Base-by-base conservation (phyloP, 2,329 filamentous ascomycete genomes). In the Pezicula neosporulosa region DNA sequence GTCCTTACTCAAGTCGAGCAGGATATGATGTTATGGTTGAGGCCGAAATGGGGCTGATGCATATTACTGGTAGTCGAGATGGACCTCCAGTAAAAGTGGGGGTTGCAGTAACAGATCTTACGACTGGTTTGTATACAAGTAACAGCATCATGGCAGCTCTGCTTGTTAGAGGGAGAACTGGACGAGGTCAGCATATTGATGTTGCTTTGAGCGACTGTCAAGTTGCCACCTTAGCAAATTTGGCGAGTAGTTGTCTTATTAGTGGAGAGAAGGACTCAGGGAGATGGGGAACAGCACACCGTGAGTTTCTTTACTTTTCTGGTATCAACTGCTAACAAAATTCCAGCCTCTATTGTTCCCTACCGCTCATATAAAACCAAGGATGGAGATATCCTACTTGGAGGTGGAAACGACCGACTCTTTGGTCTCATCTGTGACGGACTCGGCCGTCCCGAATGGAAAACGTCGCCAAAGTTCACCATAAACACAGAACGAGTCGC, bases 11-110 rank as follows among this genome's bases (percentile, higher is more conserved):
- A 6, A 82, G 85, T 57, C 81, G 94, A 13, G 91, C 94, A 3
- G 94, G 94, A 4, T 99, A 99, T 76, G 94, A 99, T 70, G 94
- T 99, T 60, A 99, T 99, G 93, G 93, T 99, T 10, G 94, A 99
- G 74, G 94, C 94, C 53, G 94, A 97, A 68, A 92, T 99, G 72
- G 94, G 94, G 1, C 74, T 99, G 51, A 99, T 99, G 94, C 94
- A 99, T 72, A 97, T 99, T 62, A 99, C 94, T 0, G 94, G 94
- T 30, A 81, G 82, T 55, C 81, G 92, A 50, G 88, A 96, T 62
- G 91, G 93, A 0, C 87, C 91, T 2, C 94, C 94, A 0, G 94
- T 97, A 37, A 99, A 99, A 72, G 94, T 99, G 2, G 94, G 94
- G 16, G 94, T 99, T 3, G 94, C 94, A 2, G 94, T 99, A 3